phyloP scores from a whole-genome alignment of 2,329 filamentous ascomycete species.

The Penicillium sp. region DNA sequence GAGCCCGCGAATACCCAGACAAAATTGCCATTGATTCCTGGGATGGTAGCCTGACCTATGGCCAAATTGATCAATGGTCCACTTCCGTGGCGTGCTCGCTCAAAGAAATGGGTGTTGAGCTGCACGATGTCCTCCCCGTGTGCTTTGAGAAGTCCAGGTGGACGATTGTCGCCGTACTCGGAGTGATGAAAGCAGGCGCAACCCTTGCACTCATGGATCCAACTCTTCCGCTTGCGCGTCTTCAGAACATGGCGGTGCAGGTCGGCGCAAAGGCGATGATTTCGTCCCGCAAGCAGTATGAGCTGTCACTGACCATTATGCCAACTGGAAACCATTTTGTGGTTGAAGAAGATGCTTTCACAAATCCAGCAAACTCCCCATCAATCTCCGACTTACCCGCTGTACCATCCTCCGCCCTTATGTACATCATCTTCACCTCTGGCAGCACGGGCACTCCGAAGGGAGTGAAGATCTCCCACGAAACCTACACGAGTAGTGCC shows the following conservation, averaged over 20 bases:
- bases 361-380: conserved; percentile 12
- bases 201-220: conserved; percentile 37
- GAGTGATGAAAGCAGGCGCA: conserved; percentile 35
- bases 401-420: conserved; percentile 39
- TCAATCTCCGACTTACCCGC: conserved; percentile 15
- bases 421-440: conserved; percentile 63
- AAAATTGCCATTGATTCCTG: conserved; percentile 34
- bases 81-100: conserved; percentile 29
- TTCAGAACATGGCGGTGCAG: conserved; percentile 36
- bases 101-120: conserved; percentile 29
- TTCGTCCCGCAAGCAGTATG: conserved; percentile 31
- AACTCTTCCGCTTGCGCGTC: conserved; percentile 34
- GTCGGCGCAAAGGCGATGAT: conserved; percentile 32
- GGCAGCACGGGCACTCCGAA: conserved; percentile 55
- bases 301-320: conserved; percentile 33
- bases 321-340: conserved; percentile 30
- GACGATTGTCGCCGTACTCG: conserved; percentile 36
- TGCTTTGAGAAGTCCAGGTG: conserved; percentile 39
- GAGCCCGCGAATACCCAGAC: conserved; percentile 23
- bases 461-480: conserved; percentile 63
- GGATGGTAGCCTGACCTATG: conserved; percentile 35
- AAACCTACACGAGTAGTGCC: conserved; percentile 58
- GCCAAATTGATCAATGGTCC: conserved; percentile 37
- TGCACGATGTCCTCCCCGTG: conserved; percentile 31
- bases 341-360: conserved; percentile 30